Evolutionary conservation across 2,329 filamentous ascomycete genomes (phyloP), one percentile per base, ranked within the genome.

Genomic region (Hymenoscyphus linearis): DNA sequence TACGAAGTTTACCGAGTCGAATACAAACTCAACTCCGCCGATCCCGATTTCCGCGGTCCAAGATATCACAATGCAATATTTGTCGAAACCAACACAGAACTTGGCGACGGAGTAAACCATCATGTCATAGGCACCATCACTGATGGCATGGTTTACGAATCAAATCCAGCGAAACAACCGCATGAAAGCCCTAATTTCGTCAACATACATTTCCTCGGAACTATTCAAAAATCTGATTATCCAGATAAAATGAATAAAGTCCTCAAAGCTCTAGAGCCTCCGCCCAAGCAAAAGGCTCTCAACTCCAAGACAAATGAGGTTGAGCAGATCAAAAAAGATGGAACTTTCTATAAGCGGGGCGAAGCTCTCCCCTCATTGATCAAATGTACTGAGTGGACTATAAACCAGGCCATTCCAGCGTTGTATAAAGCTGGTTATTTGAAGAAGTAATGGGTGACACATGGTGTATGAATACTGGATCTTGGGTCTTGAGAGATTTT

Each of bases 371-470:
- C 61, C n/a, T 56, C 56, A 10, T 61, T 61, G 63, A 47, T 65
- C 9, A 63, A 65, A 14, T 65, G 63, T 22, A 65, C 61, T 4
- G 63, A 65, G 27, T 65, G 61, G 63, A 65, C 56, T 25, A 35
- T 44, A 22, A 57, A 58, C 14, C 63, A 65, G 40, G 63, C 63
- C 4, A 63, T 65, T 55, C 63, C 63, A 14, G 58, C 55, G 4
- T 55, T 65, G n/a, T 63, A 63, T 55, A 34, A 27, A 26, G 44
- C 58, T 52, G 61, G 61, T 47, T 55, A 80, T 77, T 40, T 58
- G 40, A 27, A 18, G 25, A 58, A 26, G 55, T 57, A n/a, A 40
- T 40, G 12, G 7, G 2, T 16, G 14, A 40, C 6, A 5, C 36
- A n/a, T 40, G 6, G 12, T 40, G 14, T 40, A 12, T 12, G 36